These are phyloP conservation scores for Magnolia changhungtana DNA, from an alignment of 164 flowering plant species.

Conservation along the genomic window DNA sequence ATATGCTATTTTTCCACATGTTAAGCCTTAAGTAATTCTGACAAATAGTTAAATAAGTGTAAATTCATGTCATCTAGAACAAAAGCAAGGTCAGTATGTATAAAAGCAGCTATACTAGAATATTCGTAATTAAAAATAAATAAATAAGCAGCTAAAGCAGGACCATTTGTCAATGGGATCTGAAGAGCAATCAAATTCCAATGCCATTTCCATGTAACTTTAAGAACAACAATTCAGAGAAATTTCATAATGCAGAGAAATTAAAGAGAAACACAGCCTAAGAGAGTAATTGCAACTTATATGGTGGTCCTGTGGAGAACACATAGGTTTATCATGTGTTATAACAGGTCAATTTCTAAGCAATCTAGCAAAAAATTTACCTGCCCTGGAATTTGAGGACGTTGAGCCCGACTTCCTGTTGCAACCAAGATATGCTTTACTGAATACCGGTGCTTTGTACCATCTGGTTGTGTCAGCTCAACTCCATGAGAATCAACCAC, in stretches of 20 bases:
- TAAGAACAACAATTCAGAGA: background rate
- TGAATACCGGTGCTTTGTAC: slow-evolving; percentile 66
- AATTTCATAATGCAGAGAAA: background rate
- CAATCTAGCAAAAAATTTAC: slow-evolving; percentile 22
- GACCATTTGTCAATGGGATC: background rate
- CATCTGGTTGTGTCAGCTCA: slow-evolving; percentile 84
- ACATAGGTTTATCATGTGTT: background rate
- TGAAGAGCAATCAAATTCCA: background rate
- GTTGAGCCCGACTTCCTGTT: slow-evolving; percentile 90
- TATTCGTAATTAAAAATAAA: background rate
- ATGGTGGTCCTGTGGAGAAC: background rate
- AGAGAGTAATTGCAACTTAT: background rate
- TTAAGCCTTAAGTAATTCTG: no score
- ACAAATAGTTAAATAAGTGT: no score
- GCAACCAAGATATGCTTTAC: slow-evolving; percentile 91
- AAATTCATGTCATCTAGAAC: no score
- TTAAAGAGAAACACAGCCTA: background rate
- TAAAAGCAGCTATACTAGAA: no score
- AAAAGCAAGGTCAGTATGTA: no score
- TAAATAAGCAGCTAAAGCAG: background rate
- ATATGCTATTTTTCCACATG: no score
- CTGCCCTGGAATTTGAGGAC: slow-evolving; percentile 76
- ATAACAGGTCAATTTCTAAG: background rate
- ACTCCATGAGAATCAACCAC: slow-evolving; percentile 84
- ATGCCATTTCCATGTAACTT: background rate